phyloP scores from a whole-genome alignment of 1,284 basidiomycete species.

The Mycena sp. region DNA sequence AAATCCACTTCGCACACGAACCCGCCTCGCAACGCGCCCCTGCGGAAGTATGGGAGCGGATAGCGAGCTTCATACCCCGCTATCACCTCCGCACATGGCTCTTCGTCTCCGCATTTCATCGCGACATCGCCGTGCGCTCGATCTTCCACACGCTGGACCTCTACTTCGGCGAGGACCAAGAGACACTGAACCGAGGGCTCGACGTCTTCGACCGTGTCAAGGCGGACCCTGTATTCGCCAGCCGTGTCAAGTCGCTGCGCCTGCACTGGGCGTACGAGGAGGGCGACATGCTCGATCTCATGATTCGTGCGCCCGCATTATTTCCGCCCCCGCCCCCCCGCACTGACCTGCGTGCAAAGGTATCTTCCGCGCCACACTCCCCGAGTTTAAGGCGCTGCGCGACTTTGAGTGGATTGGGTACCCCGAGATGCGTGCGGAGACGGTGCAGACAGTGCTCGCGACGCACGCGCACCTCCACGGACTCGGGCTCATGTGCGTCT shows the following conservation, averaged over 20 bases:
- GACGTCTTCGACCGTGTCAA: slow-evolving; percentile 74
- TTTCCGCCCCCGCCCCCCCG: neutral
- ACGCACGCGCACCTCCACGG: slow-evolving; percentile 61
- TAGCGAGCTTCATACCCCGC: slow-evolving; percentile 67
- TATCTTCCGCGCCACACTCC: slow-evolving; percentile 66
- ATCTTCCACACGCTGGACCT: slow-evolving; percentile 73
- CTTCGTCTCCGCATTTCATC: slow-evolving; percentile 67
- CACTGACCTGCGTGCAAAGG: slow-evolving; percentile 41
- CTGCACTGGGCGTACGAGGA: slow-evolving; percentile 75
- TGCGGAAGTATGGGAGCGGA: slow-evolving; percentile 71
- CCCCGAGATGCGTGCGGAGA: slow-evolving; percentile 68
- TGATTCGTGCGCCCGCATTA: slow-evolving; percentile 56
- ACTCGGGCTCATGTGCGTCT: slow-evolving; percentile 64
- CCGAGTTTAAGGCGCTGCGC: slow-evolving; percentile 63
- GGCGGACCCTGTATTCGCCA: slow-evolving; percentile 65
- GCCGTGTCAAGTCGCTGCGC: slow-evolving; percentile 61
- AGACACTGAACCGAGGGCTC: slow-evolving; percentile 64
- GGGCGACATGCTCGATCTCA: slow-evolving; percentile 70
- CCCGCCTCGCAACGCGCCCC: slow-evolving; percentile 68
- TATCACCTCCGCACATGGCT: slow-evolving; percentile 74
- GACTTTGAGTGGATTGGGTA: slow-evolving; percentile 81
- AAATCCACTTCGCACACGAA: slow-evolving; percentile 62
- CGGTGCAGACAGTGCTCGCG: slow-evolving; percentile 63
- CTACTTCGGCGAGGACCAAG: slow-evolving; percentile 65
- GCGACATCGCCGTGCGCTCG: slow-evolving; percentile 66